Evolutionary conservation across 1,284 basidiomycete species (phyloP), one percentile per base, ranked within the genome.

Genomic region (Agroathelia rolfsii): DNA sequence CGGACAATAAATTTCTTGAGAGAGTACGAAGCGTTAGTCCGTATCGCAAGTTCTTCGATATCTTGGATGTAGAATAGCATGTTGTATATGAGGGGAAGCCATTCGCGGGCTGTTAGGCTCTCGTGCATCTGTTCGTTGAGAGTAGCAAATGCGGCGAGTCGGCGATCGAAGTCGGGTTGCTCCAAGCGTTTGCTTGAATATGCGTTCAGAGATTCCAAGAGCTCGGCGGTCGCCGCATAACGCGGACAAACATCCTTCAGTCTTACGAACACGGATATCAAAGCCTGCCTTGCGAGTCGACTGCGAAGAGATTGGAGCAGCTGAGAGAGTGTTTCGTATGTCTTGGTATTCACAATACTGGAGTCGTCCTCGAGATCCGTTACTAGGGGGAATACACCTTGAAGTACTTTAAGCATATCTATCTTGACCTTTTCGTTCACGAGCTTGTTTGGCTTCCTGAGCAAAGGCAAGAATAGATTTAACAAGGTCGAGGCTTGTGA

Each of bases 161-260:
- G 82, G 28, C 73, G 70, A 41, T 96, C 88, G 47, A 96, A 96
- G 53, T 98, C 89, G 2, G 90, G 86, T 52, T 98, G 92, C 34
- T 95, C 90, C 23, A 94, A 56, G 10, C 89, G 72, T 45, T 74
- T 82, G 1, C 55, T 58, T 1, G 89, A 93, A 55, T 80, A 97
- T 0, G 93, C 77, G 48, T 98, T 98, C 39, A 98, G 68, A 1
- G 74, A 72, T 8, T 68, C 66, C 24, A 89, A 51, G 3, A 92
- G 52, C 6, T 62, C 54, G 0, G 76, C 64, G 7, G 77, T 52
- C 0, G 50, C 44, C 0, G 76, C 70, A n/a, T n/a, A n/a, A n/a
- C n/a, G n/a, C n/a, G n/a, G n/a, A n/a, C n/a, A n/a, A n/a, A n/a
- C n/a, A n/a, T n/a, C n/a, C n/a, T n/a, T n/a, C 10, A 93, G 59